phyloP scores from a whole-genome alignment of 1,139 yeast genomes.

The Geotrichum candidum region DNA sequence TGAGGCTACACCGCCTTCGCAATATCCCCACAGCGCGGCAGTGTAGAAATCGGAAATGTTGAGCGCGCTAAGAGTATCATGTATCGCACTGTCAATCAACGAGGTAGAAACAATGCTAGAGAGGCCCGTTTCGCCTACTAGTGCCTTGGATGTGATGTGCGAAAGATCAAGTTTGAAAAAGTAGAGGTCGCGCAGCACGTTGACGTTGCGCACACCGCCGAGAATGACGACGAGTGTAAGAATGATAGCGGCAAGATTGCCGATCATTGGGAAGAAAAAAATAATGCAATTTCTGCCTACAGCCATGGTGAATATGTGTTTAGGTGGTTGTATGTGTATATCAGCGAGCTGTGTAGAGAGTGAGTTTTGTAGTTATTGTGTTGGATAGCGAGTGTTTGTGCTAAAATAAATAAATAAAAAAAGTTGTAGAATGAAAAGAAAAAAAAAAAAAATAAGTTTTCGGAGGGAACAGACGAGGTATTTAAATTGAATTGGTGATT shows the following conservation, averaged over 20 bases:
- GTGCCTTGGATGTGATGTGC: slow-evolving; percentile 22
- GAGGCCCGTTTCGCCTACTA: slow-evolving; percentile 21
- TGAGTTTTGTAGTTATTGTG: not conserved
- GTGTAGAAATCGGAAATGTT: slow-evolving; percentile 60
- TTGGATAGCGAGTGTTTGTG: not conserved
- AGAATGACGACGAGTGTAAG: slow-evolving; percentile 39
- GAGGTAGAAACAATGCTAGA: slow-evolving; percentile 5
- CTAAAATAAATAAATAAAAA: not conserved
- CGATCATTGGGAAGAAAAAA: slow-evolving; percentile 38
- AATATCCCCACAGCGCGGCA: slow-evolving; percentile 69
- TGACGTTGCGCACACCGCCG: slow-evolving; percentile 37
- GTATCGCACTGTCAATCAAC: slow-evolving; percentile 19
- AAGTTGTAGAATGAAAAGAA: not conserved
- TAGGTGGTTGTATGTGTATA: not conserved
- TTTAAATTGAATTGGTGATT: not conserved
- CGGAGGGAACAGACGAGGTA: not conserved
- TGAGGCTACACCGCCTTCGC: slow-evolving; percentile 45
- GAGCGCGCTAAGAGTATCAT: slow-evolving; percentile 29
- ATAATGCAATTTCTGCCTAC: slow-evolving; percentile 32
- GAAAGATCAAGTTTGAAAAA: slow-evolving; percentile 40
- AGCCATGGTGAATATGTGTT: slow-evolving; percentile 30
- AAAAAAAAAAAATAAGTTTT: not conserved
- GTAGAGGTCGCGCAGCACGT: slow-evolving; percentile 39
- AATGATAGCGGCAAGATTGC: slow-evolving; percentile 38
- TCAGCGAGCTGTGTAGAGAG: not conserved